Conservation (phyloP, 805 yeast species). For the Saccharomycopsis amapae region DNA sequence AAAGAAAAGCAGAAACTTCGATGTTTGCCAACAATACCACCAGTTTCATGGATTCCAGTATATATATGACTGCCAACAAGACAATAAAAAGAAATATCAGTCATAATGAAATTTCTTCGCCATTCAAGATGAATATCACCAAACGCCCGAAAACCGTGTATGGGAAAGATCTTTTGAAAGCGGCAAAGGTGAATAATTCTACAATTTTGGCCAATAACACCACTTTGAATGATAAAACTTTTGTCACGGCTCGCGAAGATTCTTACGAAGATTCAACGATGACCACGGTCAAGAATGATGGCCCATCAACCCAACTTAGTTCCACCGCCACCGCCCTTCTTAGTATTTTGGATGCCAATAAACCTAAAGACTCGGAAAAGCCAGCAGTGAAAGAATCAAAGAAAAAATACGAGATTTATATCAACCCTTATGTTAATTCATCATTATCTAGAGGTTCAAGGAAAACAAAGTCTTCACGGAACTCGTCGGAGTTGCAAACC, state of each 20-base stretch:
- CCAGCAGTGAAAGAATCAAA: neutral
- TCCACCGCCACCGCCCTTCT: slow-evolving; percentile 16
- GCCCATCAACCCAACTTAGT: slow-evolving; percentile 3
- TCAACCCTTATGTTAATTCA: slow-evolving; percentile 17
- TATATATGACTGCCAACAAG: neutral
- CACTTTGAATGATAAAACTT: neutral
- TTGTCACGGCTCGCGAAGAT: neutral
- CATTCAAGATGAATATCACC: slow-evolving; percentile 11
- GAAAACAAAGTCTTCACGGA: neutral
- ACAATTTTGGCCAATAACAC: slow-evolving; percentile 3
- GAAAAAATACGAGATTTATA: slow-evolving; percentile 12
- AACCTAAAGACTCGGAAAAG: neutral
- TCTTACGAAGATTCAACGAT: neutral
- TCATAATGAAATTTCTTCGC: slow-evolving; percentile 11
- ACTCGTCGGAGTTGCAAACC: neutral
- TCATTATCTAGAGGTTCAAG: slow-evolving; percentile 7
- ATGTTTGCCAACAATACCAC: neutral
- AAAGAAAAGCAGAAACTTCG: neutral
- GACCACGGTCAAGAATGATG: neutral
- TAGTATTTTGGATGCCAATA: slow-evolving; percentile 7
- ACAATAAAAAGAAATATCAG: slow-evolving; percentile 6
- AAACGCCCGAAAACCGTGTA: neutral
- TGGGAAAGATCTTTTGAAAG: neutral
- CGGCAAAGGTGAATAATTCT: neutral
- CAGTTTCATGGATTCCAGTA: neutral